Conservation (phyloP, 805 yeast genomes). For the Grigorovia humatica region DNA sequence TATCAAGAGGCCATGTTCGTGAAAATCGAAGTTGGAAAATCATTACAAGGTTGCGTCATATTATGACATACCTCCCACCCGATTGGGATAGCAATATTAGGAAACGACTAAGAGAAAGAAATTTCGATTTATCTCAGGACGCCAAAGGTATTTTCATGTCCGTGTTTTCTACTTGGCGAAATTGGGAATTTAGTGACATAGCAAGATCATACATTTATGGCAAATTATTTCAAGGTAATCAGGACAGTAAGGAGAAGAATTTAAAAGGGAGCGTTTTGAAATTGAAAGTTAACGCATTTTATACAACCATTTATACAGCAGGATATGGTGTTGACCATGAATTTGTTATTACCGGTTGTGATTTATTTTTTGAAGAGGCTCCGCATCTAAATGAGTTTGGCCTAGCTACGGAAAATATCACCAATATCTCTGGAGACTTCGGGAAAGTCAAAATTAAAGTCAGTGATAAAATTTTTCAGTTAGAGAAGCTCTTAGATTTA, state of each 20-base stretch:
- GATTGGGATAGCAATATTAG: conserved; percentile 33
- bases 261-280: conserved; percentile 11
- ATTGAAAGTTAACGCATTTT: conserved; percentile 14
- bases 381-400: conserved; percentile 8
- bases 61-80: conserved; percentile 46
- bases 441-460: conserved; percentile 21
- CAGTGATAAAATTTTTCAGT: conserved; percentile 14
- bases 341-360: conserved; percentile 15
- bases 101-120: conserved; percentile 19
- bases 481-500: conserved; percentile 6
- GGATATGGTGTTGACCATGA: conserved; percentile 20
- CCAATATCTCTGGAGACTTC: conserved; percentile 16
- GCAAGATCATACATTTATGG: conserved; percentile 46
- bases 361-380: conserved; percentile 11
- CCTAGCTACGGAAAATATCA: conserved; percentile 8
- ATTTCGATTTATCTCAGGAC: conserved; percentile 38
- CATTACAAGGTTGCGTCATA: conserved; percentile 67
- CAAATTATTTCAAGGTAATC: conserved; percentile 34
- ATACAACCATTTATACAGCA: conserved; percentile 17
- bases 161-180: conserved; percentile 71
- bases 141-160: conserved; percentile 47
- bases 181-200: conserved; percentile 74
- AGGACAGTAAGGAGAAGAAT: conserved; percentile 2
- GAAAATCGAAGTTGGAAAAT: conserved; percentile 83
- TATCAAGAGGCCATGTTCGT: conserved; percentile 64